Percentiles rank a stretch among this genome's conserved stretches.
phyloP scores from a whole-genome alignment of 2,329 filamentous ascomycete species.

The Colletotrichum aenigma region DNA sequence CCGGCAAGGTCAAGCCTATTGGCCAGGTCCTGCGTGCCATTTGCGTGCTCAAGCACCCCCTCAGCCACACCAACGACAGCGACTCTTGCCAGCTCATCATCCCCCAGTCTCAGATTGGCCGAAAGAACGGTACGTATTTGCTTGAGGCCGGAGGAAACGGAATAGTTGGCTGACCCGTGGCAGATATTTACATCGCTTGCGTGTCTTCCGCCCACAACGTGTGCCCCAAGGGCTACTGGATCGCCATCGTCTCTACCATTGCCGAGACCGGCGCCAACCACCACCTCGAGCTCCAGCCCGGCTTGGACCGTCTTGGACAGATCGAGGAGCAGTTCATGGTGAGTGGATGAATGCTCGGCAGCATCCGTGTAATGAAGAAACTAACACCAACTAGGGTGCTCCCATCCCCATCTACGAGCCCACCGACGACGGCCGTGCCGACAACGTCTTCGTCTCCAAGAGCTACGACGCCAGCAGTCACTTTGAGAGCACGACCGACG shows the following conservation, averaged over 20 bases:
- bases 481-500: slow-evolving; percentile 91
- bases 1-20: slow-evolving; percentile 82
- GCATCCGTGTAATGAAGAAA: background rate
- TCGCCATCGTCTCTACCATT: slow-evolving; percentile 97
- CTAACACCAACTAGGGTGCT: slow-evolving; percentile 55
- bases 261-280: slow-evolving; percentile 91
- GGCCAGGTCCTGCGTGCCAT: slow-evolving; percentile 95
- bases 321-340: slow-evolving; percentile 98
- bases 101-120: slow-evolving; percentile 94
- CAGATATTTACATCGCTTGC: slow-evolving; percentile 96
- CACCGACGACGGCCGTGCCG: slow-evolving; percentile 77
- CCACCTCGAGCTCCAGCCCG: slow-evolving; percentile 91
- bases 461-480: slow-evolving; percentile 98
- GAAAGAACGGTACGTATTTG: slow-evolving; percentile 80
- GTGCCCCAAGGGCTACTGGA: slow-evolving; percentile 98
- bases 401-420: slow-evolving; percentile 96
- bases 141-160: background rate
- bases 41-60: slow-evolving; percentile 94
- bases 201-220: slow-evolving; percentile 97
- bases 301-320: slow-evolving; percentile 87
- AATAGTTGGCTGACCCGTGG: slow-evolving; percentile 8
- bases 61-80: slow-evolving; percentile 84
- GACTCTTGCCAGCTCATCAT: slow-evolving; percentile 97
- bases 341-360: slow-evolving; percentile 25
- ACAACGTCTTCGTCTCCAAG: slow-evolving; percentile 97